Percentiles rank a stretch among this genome's conserved stretches.
Evolutionary conservation across 305 asterid species (phyloP).

Genomic region (Plantago rigida): DNA sequence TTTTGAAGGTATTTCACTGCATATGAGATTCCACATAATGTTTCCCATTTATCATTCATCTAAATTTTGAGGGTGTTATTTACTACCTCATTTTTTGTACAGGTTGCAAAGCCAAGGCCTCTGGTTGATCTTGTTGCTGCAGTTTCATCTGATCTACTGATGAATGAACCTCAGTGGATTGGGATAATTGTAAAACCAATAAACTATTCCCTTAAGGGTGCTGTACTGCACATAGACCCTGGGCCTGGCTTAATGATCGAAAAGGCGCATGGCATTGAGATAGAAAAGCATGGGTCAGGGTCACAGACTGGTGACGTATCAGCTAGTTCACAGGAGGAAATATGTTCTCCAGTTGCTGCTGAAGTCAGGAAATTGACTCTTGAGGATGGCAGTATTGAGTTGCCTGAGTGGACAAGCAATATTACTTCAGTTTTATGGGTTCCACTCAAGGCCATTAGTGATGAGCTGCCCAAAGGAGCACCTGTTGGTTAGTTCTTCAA

Average conservation of each 20-base stretch:
- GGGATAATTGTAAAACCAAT: conserved; percentile 79
- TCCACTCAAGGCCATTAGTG: conserved; percentile 72
- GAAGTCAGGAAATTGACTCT: conserved; percentile 50
- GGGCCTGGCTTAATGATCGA: conserved; percentile 96
- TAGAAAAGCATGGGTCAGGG: conserved; percentile 51
- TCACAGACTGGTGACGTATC: conserved; percentile 29
- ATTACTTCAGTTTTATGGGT: conserved; percentile 77
- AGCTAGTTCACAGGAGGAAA: conserved; percentile 28
- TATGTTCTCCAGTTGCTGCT: conserved; percentile 32
- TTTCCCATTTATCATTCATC: conserved; percentile 21
- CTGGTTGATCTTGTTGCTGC: conserved; percentile 96
- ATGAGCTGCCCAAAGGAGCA: conserved; percentile 66
- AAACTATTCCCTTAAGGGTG: conserved; percentile 78
- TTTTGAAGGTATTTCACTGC: conserved; percentile 59
- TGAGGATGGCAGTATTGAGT: conserved; percentile 57
- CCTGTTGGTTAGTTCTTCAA: conserved; percentile 59
- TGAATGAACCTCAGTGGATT: conserved; percentile 90
- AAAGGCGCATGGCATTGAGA: conserved; percentile 59
- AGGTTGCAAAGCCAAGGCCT: conserved; percentile 90
- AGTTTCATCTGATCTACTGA: conserved; percentile 86
- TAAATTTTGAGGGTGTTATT: conserved; percentile 4
- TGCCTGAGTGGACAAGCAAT: conserved; percentile 90
- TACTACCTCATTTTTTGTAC: conserved; percentile 19
- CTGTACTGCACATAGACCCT: conserved; percentile 72
- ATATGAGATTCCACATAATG: conserved; percentile 11